Conservation (phyloP, 495 filamentous ascomycete species). For the Penicillium paradoxum region DNA sequence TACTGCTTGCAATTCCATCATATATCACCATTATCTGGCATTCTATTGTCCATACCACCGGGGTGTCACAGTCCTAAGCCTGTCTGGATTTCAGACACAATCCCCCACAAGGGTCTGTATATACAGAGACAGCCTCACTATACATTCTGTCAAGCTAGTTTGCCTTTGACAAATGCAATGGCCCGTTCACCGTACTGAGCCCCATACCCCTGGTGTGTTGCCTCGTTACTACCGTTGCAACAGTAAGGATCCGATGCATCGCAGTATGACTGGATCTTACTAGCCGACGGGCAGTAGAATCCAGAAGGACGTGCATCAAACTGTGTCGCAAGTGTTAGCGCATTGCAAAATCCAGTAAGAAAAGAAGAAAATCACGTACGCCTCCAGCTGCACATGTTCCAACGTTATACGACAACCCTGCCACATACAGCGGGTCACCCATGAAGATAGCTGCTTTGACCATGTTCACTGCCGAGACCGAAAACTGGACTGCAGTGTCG, state of each 20-base stretch:
- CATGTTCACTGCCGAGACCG: constrained; percentile 41
- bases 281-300: constrained; percentile 48
- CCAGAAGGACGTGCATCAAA: constrained; percentile 54
- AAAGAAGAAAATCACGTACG: constrained; percentile 38
- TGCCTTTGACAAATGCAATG: constrained; percentile 49
- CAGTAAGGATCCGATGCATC: constrained; percentile 60
- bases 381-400: constrained; percentile 52
- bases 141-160: constrained; percentile 22
- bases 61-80: too few species aligned
- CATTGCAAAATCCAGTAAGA: background rate
- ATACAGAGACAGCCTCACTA: background rate
- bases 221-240: constrained; percentile 55
- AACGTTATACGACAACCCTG: constrained; percentile 55
- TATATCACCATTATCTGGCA: too few species aligned
- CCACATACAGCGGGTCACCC: constrained; percentile 53
- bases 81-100: too few species aligned
- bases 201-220: constrained; percentile 55
- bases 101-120: background rate
- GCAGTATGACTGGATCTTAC: constrained; percentile 57
- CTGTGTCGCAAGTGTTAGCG: constrained; percentile 19
- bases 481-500: constrained; percentile 43
- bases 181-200: constrained; percentile 54
- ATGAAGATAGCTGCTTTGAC: constrained; percentile 60
- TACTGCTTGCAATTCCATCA: too few species aligned
- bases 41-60: too few species aligned